Evolutionary conservation across 139 green algal genomes (phyloP), one percentile per base, ranked within the genome.

Genomic region (Spirogloea muscicola): DNA sequence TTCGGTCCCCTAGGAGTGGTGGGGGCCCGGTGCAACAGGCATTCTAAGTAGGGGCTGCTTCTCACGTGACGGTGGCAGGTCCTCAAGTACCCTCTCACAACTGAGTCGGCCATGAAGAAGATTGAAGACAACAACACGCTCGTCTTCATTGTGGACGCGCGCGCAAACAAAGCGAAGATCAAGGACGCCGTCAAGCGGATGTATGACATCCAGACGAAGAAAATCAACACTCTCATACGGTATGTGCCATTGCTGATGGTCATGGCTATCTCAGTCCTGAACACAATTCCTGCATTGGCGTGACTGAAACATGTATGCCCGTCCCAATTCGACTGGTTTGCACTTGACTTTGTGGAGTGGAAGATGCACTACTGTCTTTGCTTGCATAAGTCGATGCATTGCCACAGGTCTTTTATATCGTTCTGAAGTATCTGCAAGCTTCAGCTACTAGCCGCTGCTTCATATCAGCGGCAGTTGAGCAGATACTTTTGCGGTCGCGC

Each of bases 61-160:
- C 25, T 71, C 1, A 33, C 13, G 44, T n/a, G n/a, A n/a, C n/a
- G n/a, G n/a, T n/a, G 18, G 27, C 52, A 77, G 91, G 88, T 97
- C 49, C 86, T 99, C 66, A 97, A 97, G 89, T 96, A 82, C 83
- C 95, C 95, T 49, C 80, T 99, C 58, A 98, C 95, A 39, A 99
- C 94, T 37, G 95, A 99, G 88, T 96, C 90, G 31, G 95, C 95
- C 10, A 98, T 98, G 95, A 97, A 98, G 92, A 99, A 98, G 90
- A 98, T 98, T 81, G 95, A 99, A 86, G 94, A 98, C 87, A 96
- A 99, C 91, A 99, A 99, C 91, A 99, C 95, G 29, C 86, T 99
- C 73, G 88, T 96, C 7, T 96, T 97, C 85, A 94, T 97, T 59
- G 91, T 96, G 58, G 93, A 97, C 68, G 66, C 88, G 41, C 42